Evolutionary conservation across 331 rosid genomes (phyloP).

Genomic region (Rhamnella rubrinervis): DNA sequence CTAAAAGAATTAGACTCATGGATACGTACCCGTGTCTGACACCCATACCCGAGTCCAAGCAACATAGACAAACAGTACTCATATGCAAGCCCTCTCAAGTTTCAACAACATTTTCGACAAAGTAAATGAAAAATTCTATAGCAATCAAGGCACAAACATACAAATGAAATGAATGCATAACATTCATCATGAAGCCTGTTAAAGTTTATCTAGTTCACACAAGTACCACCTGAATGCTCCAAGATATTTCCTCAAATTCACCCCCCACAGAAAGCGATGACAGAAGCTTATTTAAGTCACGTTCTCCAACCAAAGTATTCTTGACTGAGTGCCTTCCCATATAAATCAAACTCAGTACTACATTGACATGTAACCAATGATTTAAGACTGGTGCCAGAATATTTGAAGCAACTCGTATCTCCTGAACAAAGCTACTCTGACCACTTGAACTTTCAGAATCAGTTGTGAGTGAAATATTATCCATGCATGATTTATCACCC

Average conservation of each 20-base stretch:
- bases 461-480: constrained; percentile 31
- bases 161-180: constrained; percentile 17
- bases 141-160: constrained; percentile 20
- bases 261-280: constrained; percentile 62
- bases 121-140: not conserved
- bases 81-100: constrained; percentile 15
- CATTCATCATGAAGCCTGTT: not conserved
- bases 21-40: too few species aligned
- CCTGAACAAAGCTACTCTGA: constrained; percentile 33
- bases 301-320: constrained; percentile 55
- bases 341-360: constrained; percentile 48
- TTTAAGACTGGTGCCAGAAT: constrained; percentile 26
- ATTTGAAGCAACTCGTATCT: constrained; percentile 37
- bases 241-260: constrained; percentile 54
- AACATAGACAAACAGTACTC: not conserved
- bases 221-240: constrained; percentile 71
- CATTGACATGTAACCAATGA: constrained; percentile 53
- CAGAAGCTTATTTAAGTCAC: constrained; percentile 47
- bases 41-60: too few species aligned
- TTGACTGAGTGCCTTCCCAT: constrained; percentile 61
- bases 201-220: constrained; percentile 12
- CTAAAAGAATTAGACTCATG: too few species aligned
- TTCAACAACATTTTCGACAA: not conserved
- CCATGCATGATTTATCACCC: constrained; percentile 38
- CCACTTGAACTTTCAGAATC: constrained; percentile 38